Base-by-base conservation (phyloP, 345 rosid species). In the Heritiera littoralis region DNA sequence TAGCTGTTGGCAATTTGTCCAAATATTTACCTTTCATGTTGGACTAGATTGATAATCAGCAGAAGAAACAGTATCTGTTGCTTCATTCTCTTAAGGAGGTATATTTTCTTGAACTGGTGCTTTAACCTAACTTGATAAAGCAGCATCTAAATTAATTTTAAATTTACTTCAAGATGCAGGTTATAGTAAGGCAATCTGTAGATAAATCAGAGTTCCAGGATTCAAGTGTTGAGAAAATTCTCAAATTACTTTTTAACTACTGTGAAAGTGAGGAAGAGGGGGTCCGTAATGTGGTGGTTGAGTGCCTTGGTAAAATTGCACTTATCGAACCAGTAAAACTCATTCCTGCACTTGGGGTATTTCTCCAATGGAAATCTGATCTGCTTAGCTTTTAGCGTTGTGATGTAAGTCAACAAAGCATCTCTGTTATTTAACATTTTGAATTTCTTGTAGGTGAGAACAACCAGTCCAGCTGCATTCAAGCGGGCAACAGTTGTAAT, bases 261-360 rank as follows among this genome's bases (percentile, higher is more conserved):
- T 92, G 99, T 83, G 99, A 97, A 86, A 97, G 99, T 74, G 99
- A 94, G 80, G 99, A 94, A 89, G 99, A 97, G 81, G 99, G 98
- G 68, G 99, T 97, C 13, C 89, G 99, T 40, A 94, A 94, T 87
- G 99, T 97, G 67, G 99, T 97, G 78, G 99, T 98, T 18, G 99
- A 97, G 82, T 97, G 99, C 85, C 87, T 97, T 81, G 98, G 99
- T 67, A 94, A 97, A 90, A 88, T 97, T 87, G 97, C 99, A 46
- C 89, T 97, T 66, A 93, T 97, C 67, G 96, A 97, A 83, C 99
- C 99, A 54, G 83, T 81, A 83, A 94, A 92, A 84, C 90, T 97
- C 77, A 49, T 97, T 84, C 98, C 98, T 83, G 99, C 97, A 9
- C 94, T 97, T 45, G 88, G 94, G 99, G 99, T 97, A 85, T 66